Conservation (phyloP, 2,329 filamentous ascomycete species). For the Escovopsis sp. region DNA sequence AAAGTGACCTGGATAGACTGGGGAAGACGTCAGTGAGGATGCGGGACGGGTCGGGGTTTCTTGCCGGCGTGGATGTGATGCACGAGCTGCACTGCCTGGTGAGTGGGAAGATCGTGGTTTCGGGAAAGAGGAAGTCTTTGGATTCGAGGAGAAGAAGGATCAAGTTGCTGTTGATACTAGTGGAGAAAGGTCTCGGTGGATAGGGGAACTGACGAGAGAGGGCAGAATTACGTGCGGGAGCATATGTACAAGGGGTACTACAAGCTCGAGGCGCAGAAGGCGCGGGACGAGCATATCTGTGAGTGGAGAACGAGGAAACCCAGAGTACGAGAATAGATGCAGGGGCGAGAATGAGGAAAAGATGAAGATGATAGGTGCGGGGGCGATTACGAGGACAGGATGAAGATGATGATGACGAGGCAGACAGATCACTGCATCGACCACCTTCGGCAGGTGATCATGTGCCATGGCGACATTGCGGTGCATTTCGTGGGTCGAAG, state of each 20-base stretch:
- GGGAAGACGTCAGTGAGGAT: background rate
- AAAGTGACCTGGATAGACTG: background rate
- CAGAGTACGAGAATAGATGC: no score
- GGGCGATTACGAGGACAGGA: background rate
- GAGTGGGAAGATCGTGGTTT: background rate
- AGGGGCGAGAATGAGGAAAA: no score
- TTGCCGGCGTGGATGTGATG: background rate
- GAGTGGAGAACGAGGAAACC: no score
- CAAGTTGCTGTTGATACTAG: no score
- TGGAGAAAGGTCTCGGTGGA: no score
- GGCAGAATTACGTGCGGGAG: background rate
- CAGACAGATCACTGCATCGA: conserved; percentile 6
- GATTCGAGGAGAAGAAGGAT: no score
- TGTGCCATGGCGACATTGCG: conserved; percentile 6
- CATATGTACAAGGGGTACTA: background rate
- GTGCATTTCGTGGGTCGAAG: conserved; percentile 3
- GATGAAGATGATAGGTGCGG: no score
- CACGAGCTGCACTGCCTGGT: conserved; percentile 1
- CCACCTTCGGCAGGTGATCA: conserved; percentile 5
- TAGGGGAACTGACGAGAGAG: no score
- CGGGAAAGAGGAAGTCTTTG: no score
- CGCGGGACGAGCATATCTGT: background rate
- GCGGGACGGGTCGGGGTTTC: background rate
- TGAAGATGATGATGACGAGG: background rate
- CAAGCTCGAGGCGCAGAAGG: background rate